A percentile compares a stretch with the other conserved stretches of the same genome.
Evolutionary conservation across 192 early-diverging fungal genomes (phyloP).

Genomic region (Umbelopsis vinacea): DNA sequence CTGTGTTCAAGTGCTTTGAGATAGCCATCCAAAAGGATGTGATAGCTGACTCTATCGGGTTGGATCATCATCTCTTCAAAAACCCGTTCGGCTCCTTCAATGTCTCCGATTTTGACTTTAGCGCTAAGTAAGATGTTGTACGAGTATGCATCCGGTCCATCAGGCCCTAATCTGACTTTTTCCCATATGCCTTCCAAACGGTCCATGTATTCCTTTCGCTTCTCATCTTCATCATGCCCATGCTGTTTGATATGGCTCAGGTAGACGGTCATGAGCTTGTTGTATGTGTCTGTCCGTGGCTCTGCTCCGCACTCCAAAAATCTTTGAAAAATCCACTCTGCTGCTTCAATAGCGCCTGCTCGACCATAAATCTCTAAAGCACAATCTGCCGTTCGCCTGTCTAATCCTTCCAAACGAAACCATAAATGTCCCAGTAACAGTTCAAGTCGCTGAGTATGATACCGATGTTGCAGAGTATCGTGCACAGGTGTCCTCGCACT

Average conservation of each 20-base stretch:
- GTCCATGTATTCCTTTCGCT: not conserved
- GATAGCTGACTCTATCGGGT: conserved; percentile 38
- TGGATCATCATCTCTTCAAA: conserved; percentile 4
- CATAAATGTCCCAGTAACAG: not conserved
- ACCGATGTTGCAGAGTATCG: not conserved
- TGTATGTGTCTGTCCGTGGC: not conserved
- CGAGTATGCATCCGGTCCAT: conserved; percentile 1
- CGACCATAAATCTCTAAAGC: conserved; percentile 8
- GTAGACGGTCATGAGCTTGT: conserved; percentile 5
- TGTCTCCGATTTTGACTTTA: conserved; percentile 5
- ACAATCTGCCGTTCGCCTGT: not conserved
- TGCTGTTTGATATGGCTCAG: not conserved
- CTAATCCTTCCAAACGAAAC: conserved; percentile 2
- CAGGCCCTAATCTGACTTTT: not conserved
- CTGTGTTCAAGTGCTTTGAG: not conserved
- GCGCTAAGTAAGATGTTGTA: not conserved
- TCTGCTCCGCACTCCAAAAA: not conserved
- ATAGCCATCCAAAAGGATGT: conserved; percentile 43
- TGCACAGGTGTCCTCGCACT: not conserved
- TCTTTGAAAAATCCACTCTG: conserved; percentile 1
- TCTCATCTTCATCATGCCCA: not conserved
- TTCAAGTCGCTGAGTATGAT: not conserved
- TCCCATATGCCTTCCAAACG: conserved; percentile 1
- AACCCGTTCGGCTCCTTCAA: conserved; percentile 2
- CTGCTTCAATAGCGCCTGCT: not conserved